Conservation (phyloP, 352 stramenopile genomes). For the Globisporangium rhizosaccharum region DNA sequence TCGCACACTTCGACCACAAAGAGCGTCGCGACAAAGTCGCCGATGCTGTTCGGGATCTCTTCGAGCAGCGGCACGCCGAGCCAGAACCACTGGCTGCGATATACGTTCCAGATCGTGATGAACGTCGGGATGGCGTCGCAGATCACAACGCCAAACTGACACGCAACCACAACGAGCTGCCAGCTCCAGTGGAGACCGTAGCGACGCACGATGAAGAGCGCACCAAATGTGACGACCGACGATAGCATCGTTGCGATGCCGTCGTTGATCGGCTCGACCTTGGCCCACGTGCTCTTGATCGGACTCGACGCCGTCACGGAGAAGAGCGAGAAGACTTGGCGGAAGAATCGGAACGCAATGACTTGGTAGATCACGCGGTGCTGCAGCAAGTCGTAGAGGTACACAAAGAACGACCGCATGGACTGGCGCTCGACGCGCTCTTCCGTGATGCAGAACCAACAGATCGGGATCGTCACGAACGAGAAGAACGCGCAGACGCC, state of each 20-base stretch:
- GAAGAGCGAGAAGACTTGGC: conserved; percentile 39
- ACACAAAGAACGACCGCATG: conserved; percentile 27
- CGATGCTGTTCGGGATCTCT: conserved; percentile 39
- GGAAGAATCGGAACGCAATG: conserved; percentile 49
- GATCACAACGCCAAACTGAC: conserved; percentile 35
- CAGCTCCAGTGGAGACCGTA: conserved; percentile 58
- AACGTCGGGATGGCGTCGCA: conserved; percentile 45
- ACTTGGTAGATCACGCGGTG: conserved; percentile 50
- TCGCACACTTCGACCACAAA: conserved; percentile 52
- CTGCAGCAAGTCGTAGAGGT: conserved; percentile 38
- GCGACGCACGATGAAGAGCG: conserved; percentile 32
- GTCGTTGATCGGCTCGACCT: conserved; percentile 55
- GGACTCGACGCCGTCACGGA: conserved; percentile 37
- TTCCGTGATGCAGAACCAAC: conserved; percentile 43
- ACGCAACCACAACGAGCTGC: conserved; percentile 32
- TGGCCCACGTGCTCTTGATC: conserved; percentile 48
- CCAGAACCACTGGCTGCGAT: conserved; percentile 69
- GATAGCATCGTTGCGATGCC: conserved; percentile 41
- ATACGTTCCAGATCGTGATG: conserved; percentile 62
- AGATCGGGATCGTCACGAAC: conserved; percentile 30
- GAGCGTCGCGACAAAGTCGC: conserved; percentile 36
- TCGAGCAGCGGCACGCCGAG: conserved; percentile 48
- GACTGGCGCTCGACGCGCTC: conserved; percentile 24
- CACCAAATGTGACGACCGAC: conserved; percentile 30
- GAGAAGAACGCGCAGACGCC: conserved; percentile 30